A percentile compares a stretch with the other conserved stretches of the same genome.
phyloP scores from a whole-genome alignment of 257 asterid species.

The Fraxinus excelsior region DNA sequence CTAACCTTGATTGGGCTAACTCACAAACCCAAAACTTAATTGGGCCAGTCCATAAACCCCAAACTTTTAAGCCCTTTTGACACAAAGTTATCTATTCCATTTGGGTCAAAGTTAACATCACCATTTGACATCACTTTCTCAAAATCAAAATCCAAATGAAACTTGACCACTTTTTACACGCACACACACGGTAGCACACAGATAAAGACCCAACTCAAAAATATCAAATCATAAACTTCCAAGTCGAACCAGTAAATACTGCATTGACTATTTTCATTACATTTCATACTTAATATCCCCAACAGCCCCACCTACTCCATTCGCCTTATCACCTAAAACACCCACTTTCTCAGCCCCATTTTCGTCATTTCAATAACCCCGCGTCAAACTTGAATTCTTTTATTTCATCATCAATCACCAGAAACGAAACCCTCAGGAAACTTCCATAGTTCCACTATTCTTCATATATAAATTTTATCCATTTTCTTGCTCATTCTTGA shows the following conservation, averaged over 20 bases:
- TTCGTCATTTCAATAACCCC: constrained; percentile 2
- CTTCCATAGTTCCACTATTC: neutral
- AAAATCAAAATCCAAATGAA: neutral
- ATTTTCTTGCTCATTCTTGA: neutral
- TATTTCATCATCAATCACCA: neutral
- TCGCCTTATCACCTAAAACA: neutral
- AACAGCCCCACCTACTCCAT: neutral
- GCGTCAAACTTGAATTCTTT: neutral
- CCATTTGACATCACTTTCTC: neutral
- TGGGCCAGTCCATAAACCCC: no score
- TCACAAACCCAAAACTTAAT: no score
- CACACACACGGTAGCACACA: neutral
- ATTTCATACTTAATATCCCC: neutral
- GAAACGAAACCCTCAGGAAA: constrained; percentile 1
- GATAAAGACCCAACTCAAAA: neutral
- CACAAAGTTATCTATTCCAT: neutral
- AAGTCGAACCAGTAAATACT: neutral
- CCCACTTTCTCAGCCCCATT: neutral
- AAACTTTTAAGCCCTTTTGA: no score
- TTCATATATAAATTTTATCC: neutral
- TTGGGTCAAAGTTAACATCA: neutral
- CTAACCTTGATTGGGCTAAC: no score
- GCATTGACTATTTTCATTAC: neutral
- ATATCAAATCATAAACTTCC: neutral
- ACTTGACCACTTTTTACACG: neutral